Percentiles rank a stretch among this genome's conserved stretches.
phyloP scores from a whole-genome alignment of 306 rosid genomes.

The Dalbergia cultrata region DNA sequence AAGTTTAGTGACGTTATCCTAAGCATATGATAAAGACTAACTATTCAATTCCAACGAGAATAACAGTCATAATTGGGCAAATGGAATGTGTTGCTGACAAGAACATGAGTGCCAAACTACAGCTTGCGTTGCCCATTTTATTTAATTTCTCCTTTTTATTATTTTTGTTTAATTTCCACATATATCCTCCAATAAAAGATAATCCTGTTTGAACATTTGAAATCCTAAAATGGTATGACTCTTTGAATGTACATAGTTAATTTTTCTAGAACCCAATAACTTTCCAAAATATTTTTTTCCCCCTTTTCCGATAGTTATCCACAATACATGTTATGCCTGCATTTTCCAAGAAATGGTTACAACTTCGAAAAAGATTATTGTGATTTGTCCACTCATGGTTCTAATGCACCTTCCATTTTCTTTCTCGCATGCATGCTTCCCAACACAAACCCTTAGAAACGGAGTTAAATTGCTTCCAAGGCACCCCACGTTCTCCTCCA shows the following conservation, averaged over 20 bases:
- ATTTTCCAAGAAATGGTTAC: slow-evolving; percentile 42
- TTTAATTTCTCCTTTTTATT: slow-evolving; percentile 1
- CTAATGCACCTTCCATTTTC: too few species aligned
- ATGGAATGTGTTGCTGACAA: slow-evolving; percentile 57
- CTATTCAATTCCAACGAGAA: slow-evolving; percentile 6
- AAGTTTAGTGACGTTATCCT: slow-evolving; percentile 39
- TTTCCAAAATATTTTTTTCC: background rate
- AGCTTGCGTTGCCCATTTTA: slow-evolving; percentile 41
- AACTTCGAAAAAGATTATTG: background rate
- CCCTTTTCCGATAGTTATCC: background rate
- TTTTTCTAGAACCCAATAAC: slow-evolving; percentile 27
- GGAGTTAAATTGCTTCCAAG: too few species aligned
- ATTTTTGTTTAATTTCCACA: too few species aligned
- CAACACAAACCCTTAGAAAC: too few species aligned
- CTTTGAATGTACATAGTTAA: slow-evolving; percentile 4
- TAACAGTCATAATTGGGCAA: slow-evolving; percentile 38
- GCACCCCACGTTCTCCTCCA: too few species aligned
- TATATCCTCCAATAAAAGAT: too few species aligned
- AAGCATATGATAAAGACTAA: slow-evolving; percentile 39
- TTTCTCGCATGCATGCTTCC: too few species aligned
- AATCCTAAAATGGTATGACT: background rate
- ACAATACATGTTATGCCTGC: slow-evolving; percentile 41
- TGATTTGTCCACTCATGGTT: background rate
- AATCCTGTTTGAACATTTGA: too few species aligned
- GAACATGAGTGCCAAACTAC: slow-evolving; percentile 63